phyloP scores from a whole-genome alignment of 768 basidiomycete species.

The Boletellus sp. region DNA sequence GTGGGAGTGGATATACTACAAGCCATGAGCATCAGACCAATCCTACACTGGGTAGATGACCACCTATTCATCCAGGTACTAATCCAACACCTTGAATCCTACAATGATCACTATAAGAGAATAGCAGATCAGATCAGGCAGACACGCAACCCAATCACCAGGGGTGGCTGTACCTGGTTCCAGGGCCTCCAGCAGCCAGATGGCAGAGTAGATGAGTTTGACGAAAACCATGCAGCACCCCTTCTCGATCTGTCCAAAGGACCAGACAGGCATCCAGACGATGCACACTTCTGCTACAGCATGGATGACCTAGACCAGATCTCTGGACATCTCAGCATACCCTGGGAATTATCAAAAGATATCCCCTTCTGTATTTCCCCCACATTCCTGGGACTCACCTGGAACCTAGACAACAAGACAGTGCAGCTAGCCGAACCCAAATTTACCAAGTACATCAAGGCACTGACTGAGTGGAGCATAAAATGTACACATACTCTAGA shows the following conservation, averaged over 20 bases:
- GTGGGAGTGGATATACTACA: conserved; percentile 3
- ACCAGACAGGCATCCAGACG: rapidly evolving
- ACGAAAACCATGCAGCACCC: background rate
- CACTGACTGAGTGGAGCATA: no score
- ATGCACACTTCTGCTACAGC: background rate
- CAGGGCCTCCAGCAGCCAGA: background rate
- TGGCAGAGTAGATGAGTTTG: background rate
- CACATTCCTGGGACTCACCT: conserved; percentile 28
- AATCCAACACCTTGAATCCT: no score
- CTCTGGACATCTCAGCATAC: background rate
- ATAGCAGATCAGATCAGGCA: no score
- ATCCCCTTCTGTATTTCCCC: background rate
- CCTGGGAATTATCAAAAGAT: background rate
- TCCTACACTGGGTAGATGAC: conserved; percentile 4
- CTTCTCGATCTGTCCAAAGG: background rate
- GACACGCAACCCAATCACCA: no score
- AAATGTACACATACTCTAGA: background rate
- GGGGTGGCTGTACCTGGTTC: background rate
- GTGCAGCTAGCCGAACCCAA: background rate
- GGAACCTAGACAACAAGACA: background rate
- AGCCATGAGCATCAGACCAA: background rate
- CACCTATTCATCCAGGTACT: conserved; percentile 9
- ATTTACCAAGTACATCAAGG: background rate
- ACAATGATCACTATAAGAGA: no score
- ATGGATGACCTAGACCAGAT: background rate